Base-by-base conservation (phyloP, 345 rosid genomes). In the Lumnitzera littorea region DNA sequence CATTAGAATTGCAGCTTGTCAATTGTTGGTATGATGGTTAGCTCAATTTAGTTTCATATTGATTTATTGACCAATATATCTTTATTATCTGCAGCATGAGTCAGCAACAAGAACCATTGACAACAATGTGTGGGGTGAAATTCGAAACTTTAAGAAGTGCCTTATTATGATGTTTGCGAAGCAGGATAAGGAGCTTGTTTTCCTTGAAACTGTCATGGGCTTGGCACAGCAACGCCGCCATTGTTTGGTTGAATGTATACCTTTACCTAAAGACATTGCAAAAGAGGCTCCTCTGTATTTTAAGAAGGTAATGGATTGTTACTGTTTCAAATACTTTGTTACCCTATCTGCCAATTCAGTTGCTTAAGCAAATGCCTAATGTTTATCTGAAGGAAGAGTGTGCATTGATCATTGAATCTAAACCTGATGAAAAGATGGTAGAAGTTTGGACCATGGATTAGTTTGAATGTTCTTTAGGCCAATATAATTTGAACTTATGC, bases 91-190 rank as follows among this genome's bases (percentile, higher is more conserved):
- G 56, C 88, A 89, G 94, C 98, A 92, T 57, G 97, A 88, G 57
- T 81, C 87, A 31, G 72, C 92, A 48, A 73, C 90, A 50, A 86
- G 97, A 72, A 81, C 67, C 2, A 81, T 88, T 12, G 97, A 90
- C 67, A 78, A 84, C 73, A 77, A 75, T 62, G 84, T 83, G 52
- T 86, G 96, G 99, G 92, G 83, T 14, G 95, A 94, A 81, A 86
- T 94, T 46, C 90, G 92, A 4, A 90, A 90, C 56, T 90, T 86
- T 78, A 84, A 94, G 72, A 94, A 90, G 75, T 90, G 99, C 74
- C 87, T 94, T 29, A 84, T 88, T 55, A 84, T 80, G 91, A 82
- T 94, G 97, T 88, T 81, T 72, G 88, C 84, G 3, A 82, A 86
- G 80, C 86, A 88, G 70, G 96, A 84, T 46, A 94, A 86, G 74